Evolutionary conservation across 306 rosid species (phyloP), one percentile per base, ranked within the genome.

Genomic region (Prunus kanzakura): DNA sequence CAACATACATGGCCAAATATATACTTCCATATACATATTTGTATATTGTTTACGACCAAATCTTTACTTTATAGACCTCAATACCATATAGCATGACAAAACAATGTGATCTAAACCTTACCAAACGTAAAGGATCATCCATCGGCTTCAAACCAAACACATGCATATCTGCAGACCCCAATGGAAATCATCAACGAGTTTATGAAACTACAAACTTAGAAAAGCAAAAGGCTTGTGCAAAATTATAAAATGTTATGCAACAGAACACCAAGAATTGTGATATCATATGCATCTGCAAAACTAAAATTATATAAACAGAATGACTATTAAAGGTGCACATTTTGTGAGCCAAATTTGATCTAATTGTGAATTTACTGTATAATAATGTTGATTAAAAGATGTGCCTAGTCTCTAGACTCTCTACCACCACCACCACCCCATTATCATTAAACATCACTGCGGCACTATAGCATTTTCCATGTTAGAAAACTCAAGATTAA

Each of bases 111-210:
- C 19, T 47, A 64, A 86, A 82, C 69, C 89, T 81, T 84, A 95
- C 99, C 99, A 95, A 84, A 38, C 87, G 82, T 89, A 95, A 87
- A 73, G 90, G 85, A 88, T 95, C 99, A 38, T 72, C 60, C 88
- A 88, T 88, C 11, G 92, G 92, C 87, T 80, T 86, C 83, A 88
- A 80, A 68, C 89, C 92, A 80, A 81, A 88, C 29, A 88, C 85
- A 73, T 86, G 87, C 92, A 88, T 88, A 72, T 88, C 92, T 88
- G 85, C 77, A 72, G 54, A 81, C 63, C 56, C 60, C 77, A 46
- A 51, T 55, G 64, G 25, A 81, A 64, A 72, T 25, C 70, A 70
- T 22, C 32, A 67, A 56, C 13, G 47, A 29, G 58, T 25, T 63
- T 43, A 57, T 67, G 56, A 50, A 68, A 64, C 76, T 56, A 72